Base-by-base conservation (phyloP, 2,329 filamentous ascomycete species). In the Pseudocercospora crystallina region DNA sequence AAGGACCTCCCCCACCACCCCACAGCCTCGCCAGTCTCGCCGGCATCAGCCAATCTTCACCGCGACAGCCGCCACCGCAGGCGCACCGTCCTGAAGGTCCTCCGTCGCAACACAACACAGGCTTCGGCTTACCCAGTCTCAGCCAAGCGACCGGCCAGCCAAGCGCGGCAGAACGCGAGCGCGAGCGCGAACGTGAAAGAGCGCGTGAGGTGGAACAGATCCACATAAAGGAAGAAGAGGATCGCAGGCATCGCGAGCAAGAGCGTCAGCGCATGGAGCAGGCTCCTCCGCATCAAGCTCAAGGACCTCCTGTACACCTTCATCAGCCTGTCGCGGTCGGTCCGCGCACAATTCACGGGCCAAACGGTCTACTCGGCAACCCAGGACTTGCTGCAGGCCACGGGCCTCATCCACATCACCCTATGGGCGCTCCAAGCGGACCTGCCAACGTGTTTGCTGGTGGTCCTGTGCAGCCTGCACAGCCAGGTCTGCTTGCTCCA, bases 321-420 rank as follows among this genome's bases (percentile, higher is more conserved):
- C 92, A 97, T 71, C 92, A 97, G 70, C 92, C 92, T 5, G 90
- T 96, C 52, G 92, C 92, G 56, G 73, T 78, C 2, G 74, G 73
- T 84, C 90, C 66, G 78, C 91, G 71, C 77, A 90, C 89, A 45
- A 95, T 96, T 49, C 92, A 96, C 68, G 95, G 90, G 39, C 92
- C 92, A 1, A 92, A 94, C 60, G 92, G 92, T 8, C 79, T 97
- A 32, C 81, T 97, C 34, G 72, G 72, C 11, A 74, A 75, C 82
- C 79, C 61, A 73, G 81, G 59, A 73, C 80, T 71, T 71, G 73
- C 54, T 66, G 71, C 67, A 34, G 45, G 45, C n/a, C 40, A 44
- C 34, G 33, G 33, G 15, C 77, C 60, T 15, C 60, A 58, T 30
- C 61, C 57, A 41, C 61, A 61, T 73, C 78, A 32, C 73, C 74